A percentile compares a stretch with the other conserved stretches of the same genome.
phyloP scores from a whole-genome alignment of 495 filamentous ascomycete species.

The Melanomma pulvis-pyrius region DNA sequence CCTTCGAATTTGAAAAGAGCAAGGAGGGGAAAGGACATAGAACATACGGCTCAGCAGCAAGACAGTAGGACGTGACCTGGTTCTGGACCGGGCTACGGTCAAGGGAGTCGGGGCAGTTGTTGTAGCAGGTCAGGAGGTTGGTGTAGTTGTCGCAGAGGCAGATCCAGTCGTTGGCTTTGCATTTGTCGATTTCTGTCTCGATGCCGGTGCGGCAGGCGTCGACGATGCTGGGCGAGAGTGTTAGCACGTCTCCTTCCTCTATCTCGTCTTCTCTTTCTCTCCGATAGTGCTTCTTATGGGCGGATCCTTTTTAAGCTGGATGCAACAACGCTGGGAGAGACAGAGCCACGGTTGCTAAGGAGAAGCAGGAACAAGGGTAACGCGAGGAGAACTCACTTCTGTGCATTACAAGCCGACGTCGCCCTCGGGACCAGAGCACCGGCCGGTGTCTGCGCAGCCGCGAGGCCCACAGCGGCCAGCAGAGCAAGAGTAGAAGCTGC shows the following conservation, averaged over 20 bases:
- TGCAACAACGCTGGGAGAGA: no score
- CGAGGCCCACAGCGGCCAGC: slow-evolving; percentile 40
- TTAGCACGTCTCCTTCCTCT: neutral
- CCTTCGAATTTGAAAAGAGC: neutral
- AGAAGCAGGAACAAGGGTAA: neutral
- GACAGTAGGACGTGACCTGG: slow-evolving; percentile 38
- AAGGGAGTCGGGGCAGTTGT: slow-evolving; percentile 42
- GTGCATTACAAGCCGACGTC: slow-evolving; percentile 30
- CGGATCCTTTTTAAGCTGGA: no score
- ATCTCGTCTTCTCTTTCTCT: neutral
- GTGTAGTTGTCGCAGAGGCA: slow-evolving; percentile 43
- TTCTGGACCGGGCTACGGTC: slow-evolving; percentile 25
- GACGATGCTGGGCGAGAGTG: slow-evolving; percentile 36
- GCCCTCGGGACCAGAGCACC: slow-evolving; percentile 7
- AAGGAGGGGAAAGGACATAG: neutral
- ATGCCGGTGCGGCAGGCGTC: slow-evolving; percentile 37
- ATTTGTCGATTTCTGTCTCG: slow-evolving; percentile 34
- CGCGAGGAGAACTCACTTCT: slow-evolving; percentile 21
- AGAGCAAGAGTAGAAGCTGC: slow-evolving; percentile 17
- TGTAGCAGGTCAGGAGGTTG: slow-evolving; percentile 43
- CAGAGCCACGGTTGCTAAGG: neutral
- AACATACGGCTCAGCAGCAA: slow-evolving; percentile 43
- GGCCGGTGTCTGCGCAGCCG: slow-evolving; percentile 41
- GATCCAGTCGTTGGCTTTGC: slow-evolving; percentile 43
- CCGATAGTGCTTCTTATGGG: neutral